Base-by-base conservation (phyloP, 2,329 filamentous ascomycete genomes). In the Talaromyces verruculosus region DNA sequence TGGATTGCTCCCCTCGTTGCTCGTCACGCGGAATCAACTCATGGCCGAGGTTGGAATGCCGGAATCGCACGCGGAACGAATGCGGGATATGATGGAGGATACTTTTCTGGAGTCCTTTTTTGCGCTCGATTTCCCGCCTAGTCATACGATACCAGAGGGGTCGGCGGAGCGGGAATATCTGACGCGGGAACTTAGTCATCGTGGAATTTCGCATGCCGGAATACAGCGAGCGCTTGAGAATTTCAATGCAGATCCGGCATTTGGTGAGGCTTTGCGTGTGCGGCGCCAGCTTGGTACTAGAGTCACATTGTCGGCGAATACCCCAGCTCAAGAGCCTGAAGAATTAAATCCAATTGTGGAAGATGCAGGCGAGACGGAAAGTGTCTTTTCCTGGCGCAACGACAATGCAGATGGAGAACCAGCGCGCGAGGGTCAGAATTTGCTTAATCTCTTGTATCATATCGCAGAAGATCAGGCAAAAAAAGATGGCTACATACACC, bases 381-480 rank as follows among this genome's bases (percentile, higher is more conserved):
- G 76, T 64, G 74, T 81, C 15, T 80, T 81, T 63, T 81, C 80
- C 10, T 81, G 78, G 77, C 74, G 78, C 19, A 78, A 80, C 51
- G 78, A 75, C 5, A 76, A 79, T 63, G 78, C 80, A 47, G 81
- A 81, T 41, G 74, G 77, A 11, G 69, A 74, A 67, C 70, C 79
- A 69, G 71, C 77, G 65, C 70, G 77, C 8, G 82, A 84, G 67
- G 91, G 91, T 6, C 91, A 95, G 73, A 93, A 93, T 67, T 88
- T 96, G 59, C 89, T 96, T 55, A 91, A 89, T 68, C 83, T 97
- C 1, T 84, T 98, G 0, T 98, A 97, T 75, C 88, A 93, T 66
- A 96, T 98, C 57, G 96, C 93, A 0, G 93, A 97, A 77, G 93
- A 98, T 70, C 93, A 97, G 75, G 92, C 93, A 1, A 87, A 89